Evolutionary conservation across 306 rosid species (phyloP).

Genomic region (Cucumis cinereus): DNA sequence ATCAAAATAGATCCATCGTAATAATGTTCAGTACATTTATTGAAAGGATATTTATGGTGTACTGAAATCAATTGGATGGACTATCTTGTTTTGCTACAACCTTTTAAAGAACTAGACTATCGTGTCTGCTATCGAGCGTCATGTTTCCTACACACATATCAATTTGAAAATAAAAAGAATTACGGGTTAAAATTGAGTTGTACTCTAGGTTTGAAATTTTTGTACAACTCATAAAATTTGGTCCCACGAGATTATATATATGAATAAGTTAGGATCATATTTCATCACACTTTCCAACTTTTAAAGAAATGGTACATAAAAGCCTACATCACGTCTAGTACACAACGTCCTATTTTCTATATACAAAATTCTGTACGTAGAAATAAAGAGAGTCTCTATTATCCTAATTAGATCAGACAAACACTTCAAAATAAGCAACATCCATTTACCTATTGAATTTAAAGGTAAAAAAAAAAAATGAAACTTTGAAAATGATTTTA

Average conservation of each 20-base stretch:
- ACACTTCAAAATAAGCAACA: too few species aligned
- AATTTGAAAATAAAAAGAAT: not conserved
- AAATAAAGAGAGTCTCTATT: not conserved
- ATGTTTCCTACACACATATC: not conserved
- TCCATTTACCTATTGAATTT: not conserved
- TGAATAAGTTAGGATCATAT: not conserved
- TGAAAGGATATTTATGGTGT: not conserved
- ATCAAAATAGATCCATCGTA: not conserved
- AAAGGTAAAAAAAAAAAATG: too few species aligned
- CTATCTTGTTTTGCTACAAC: not conserved
- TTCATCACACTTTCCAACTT: not conserved
- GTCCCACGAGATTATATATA: not conserved
- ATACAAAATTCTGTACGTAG: not conserved
- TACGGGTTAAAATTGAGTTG: not conserved
- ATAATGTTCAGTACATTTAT: too few species aligned
- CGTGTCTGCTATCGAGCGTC: not conserved
- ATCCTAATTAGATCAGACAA: not conserved
- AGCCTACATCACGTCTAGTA: not conserved
- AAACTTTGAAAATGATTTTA: not conserved
- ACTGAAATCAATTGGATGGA: not conserved
- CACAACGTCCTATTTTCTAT: not conserved
- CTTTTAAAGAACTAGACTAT: not conserved
- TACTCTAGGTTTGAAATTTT: not conserved
- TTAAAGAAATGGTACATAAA: not conserved
- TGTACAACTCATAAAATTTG: not conserved